Evolutionary conservation across 2,329 filamentous ascomycete genomes (phyloP), one percentile per base, ranked within the genome.

Genomic region (Byssothecium circinans): DNA sequence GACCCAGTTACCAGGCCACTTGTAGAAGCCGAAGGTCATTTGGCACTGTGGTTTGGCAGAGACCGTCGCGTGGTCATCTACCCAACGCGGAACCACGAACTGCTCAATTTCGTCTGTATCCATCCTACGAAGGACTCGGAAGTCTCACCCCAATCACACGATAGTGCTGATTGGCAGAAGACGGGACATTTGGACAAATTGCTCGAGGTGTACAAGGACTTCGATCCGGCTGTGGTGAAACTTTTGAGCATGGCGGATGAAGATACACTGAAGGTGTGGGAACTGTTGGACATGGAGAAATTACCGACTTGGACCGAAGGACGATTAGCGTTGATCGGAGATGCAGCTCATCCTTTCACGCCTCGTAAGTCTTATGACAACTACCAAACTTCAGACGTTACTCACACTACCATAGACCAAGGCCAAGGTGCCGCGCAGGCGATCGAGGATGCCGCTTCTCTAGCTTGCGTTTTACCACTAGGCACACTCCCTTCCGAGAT

Each of bases 331-430:
- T 64, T 87, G 0, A 65, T 88, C 0, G 85, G 86, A 0, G 85
- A 88, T 60, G 83, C 85, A 0, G 85, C 83, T 0, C 85, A 89
- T 61, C 84, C 85, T 0, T 87, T 88, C 57, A 70, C 84, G 0
- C 85, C 84, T 12, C 79, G 76, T 78, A 62, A 65, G 74, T 65
- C 33, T 10, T 2, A 19, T 17, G 29, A 12, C 14, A 41, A 6
- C 11, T 33, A 20, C 12, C 4, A 18, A 19, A 18, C 8, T 14
- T 8, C 27, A 33, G 14, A 14, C 4, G 27, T 14, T 41, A 32
- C 17, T 52, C 17, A 47, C 29, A 10, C 12, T 11, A 2, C 2
- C 27, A 11, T 22, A 69, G 69, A 83, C 50, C 81, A 83, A 66
- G 83, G 78, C 0, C 82, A 85, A 60, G 85, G 84, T 2, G 85